A percentile compares a stretch with the other conserved stretches of the same genome.
These are phyloP conservation scores for Ustilago sp. DNA, from an alignment of 1,284 basidiomycete species.

Conservation along the genomic window DNA sequence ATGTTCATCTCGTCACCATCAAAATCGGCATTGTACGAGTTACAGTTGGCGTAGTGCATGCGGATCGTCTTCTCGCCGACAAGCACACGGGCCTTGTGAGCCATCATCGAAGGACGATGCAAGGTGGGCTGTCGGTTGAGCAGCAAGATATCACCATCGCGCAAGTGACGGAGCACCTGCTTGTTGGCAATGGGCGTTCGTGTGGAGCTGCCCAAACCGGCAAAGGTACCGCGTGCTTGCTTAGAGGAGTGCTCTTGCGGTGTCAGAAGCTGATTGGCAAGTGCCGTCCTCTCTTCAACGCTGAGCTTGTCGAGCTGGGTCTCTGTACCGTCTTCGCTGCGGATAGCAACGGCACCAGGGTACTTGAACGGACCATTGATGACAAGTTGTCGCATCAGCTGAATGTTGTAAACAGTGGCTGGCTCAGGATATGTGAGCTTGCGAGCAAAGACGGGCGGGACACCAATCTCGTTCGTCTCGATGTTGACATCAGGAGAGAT, in stretches of 20 bases:
- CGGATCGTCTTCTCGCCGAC: constrained; percentile 98
- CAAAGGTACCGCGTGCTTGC: constrained; percentile 65
- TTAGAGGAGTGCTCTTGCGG: constrained; percentile 79
- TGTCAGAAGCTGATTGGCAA: constrained; percentile 96
- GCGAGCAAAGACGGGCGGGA: constrained; percentile 96
- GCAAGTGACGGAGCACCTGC: constrained; percentile 95
- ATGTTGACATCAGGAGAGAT: constrained; percentile 99
- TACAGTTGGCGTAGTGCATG: constrained; percentile 99
- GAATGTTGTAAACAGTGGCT: constrained; percentile 90
- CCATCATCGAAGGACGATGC: constrained; percentile 99
- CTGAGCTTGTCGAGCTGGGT: constrained; percentile 77
- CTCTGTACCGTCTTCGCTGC: constrained; percentile 84
- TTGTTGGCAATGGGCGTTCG: constrained; percentile 79
- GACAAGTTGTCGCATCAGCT: constrained; percentile 88
- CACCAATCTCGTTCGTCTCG: constrained; percentile 98
- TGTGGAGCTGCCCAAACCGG: constrained; percentile 62
- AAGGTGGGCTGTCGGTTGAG: constrained; percentile 98
- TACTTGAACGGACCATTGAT: constrained; percentile 90
- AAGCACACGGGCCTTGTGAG: constrained; percentile 90
- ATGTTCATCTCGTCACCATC: constrained; percentile 99
- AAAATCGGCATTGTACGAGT: constrained; percentile 99
- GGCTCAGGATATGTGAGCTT: constrained; percentile 98
- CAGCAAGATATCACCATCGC: constrained; percentile 94
- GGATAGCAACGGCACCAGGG: constrained; percentile 93
- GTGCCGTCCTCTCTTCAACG: constrained; percentile 88